Evolutionary conservation across 164 flowering plant genomes (phyloP), one percentile per base, ranked within the genome.

Genomic region (Aristolochia fimbriata): DNA sequence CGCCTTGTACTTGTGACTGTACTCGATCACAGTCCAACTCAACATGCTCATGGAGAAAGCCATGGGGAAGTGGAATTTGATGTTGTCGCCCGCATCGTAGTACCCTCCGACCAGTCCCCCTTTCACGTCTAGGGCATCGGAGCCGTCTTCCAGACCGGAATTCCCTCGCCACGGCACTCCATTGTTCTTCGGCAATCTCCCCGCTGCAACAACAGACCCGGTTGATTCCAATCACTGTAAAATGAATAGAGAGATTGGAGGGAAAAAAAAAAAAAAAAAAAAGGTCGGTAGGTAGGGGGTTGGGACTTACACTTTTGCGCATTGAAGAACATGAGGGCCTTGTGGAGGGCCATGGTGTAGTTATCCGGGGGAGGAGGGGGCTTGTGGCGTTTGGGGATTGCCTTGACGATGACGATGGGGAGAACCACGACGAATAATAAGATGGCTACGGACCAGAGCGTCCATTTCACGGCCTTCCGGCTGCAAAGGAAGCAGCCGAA

Each of bases 11-110:
- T 91, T 91, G 67, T 78, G 80, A 31, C 71, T 67, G 58, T 91
- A 91, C 51, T 91, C 96, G 25, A 91, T 82, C 55, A 82, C 77
- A 51, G 83, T 86, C 97, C 97, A 91, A 61, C 96, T 86, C 20
- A 91, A 62, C 92, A 88, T 83, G 10, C 87, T 86, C 88, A 88
- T 85, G 3, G 96, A 70, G 53, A 73, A 88, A 15, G 94, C 77
- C 88, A 82, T 78, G 0, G 97, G 97, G 45, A 83, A 91, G 69
- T 82, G 77, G 63, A 79, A 88, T 68, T 91, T 91, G 6, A 65
- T 72, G 41, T 83, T 83, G 77, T 83, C 88, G 24, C 97, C 97
- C 1, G 87, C 85, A 24, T 91, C 97, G 43, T 88, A 91, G 61
- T 84, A 91, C 0, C 96, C 97, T 59, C 97, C 96, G 0, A 86